Evolutionary conservation across 257 asterid species (phyloP).

Genomic region (Primulina tabacum): DNA sequence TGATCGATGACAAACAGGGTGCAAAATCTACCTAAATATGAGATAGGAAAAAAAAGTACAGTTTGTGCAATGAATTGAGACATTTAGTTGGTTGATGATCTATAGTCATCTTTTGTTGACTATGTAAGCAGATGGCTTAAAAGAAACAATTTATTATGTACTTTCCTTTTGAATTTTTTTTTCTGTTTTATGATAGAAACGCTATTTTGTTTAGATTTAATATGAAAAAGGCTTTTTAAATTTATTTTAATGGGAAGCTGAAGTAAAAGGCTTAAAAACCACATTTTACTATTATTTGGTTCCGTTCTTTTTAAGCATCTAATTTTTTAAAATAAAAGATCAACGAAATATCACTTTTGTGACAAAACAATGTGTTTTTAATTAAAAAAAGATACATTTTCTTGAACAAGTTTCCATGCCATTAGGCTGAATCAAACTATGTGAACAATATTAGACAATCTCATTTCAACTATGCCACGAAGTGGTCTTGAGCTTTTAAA

Average conservation of each 20-base stretch:
- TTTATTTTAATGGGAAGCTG: neutral
- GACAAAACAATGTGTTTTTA: too few species aligned
- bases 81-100: neutral
- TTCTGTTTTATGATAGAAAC: too few species aligned
- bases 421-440: neutral
- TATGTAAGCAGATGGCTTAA: neutral
- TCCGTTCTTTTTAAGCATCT: neutral
- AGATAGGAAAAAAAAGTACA: neutral
- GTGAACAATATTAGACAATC: neutral
- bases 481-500: neutral
- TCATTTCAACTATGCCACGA: neutral
- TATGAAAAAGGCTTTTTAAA: neutral
- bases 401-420: neutral
- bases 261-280: neutral
- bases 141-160: neutral
- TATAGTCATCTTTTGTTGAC: neutral
- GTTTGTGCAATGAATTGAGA: neutral
- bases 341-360: neutral
- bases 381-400: too few species aligned
- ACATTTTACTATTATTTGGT: neutral
- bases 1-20: neutral
- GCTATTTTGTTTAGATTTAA: neutral
- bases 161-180: neutral
- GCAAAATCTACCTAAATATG: neutral
- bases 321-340: too few species aligned